Evolutionary conservation across 2,329 filamentous ascomycete species (phyloP), one percentile per base, ranked within the genome.

Genomic region (Fusarium liriodendri): DNA sequence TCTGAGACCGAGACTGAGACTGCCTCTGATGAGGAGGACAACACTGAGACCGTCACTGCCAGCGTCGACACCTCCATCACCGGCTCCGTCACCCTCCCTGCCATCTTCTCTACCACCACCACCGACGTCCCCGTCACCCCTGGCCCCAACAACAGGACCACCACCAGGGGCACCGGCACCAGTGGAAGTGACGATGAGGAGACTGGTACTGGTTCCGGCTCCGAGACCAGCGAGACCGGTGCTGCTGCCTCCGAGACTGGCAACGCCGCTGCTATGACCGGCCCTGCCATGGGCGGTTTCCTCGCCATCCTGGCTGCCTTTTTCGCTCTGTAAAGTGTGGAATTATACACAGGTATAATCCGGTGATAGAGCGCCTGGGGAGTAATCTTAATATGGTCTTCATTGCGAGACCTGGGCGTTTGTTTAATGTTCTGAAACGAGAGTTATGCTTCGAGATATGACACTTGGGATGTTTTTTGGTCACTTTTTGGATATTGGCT

Each of bases 291-390:
- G n/a, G 80, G 79, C 16, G 47, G 47, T 25, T 33, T 83, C 10
- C 77, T 81, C 20, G 81, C 81, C 50, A 63, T 81, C 18, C 25
- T 82, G 40, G 81, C 79, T 33, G 80, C 78, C 33, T 77, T 73
- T 37, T 35, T 82, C 64, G 82, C 81, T 72, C 75, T 83, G 76
- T 83, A 81, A 79, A 18, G 47, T 52, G 47, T 29, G 27, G 29
- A 29, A n/a, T 27, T 47, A 29, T 16, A 47, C 42, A 16, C 42
- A 47, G 50, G 63, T 29, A 33, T 67, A 54, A 62, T 50, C 32
- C 54, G 45, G 58, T 37, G 38, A 33, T 40, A 42, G 61, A 55
- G 33, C 33, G 64, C 59, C 22, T 45, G 57, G 42, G 42, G 57
- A 59, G 32, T 37, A 50, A 42, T 33, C 14, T 40, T 37, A 29